Conservation (phyloP, 2,329 filamentous ascomycete genomes). For the Penicillium sclerotigenum region DNA sequence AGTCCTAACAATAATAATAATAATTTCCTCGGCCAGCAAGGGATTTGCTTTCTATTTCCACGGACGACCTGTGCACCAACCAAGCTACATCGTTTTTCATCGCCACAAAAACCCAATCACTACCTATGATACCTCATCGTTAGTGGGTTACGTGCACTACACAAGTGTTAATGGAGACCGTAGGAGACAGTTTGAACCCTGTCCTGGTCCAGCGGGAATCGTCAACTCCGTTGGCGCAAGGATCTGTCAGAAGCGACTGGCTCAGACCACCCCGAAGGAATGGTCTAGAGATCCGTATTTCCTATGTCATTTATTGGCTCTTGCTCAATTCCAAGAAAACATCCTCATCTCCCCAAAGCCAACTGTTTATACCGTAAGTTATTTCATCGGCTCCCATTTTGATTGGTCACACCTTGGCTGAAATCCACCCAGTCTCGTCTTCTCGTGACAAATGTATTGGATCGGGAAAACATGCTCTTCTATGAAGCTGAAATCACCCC, state of each 20-base stretch:
- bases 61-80: conserved; percentile 8
- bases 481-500: too few species aligned
- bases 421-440: too few species aligned
- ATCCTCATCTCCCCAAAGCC: not conserved
- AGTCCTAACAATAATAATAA: too few species aligned
- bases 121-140: not conserved
- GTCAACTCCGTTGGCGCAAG: not conserved
- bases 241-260: not conserved
- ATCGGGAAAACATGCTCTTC: too few species aligned
- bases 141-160: conserved; percentile 14
- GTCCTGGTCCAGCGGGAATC: not conserved
- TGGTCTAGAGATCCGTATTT: conserved; percentile 18
- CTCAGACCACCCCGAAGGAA: conserved; percentile 9
- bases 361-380: not conserved
- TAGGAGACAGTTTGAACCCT: not conserved
- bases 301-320: conserved; percentile 13
- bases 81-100: conserved; percentile 5
- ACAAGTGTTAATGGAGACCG: conserved; percentile 3
- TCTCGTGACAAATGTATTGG: too few species aligned
- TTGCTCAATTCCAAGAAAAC: conserved; percentile 14
- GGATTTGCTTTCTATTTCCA: conserved; percentile 10
- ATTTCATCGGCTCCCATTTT: too few species aligned
- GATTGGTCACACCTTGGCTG: too few species aligned
- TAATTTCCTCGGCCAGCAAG: not conserved
- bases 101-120: not conserved